Percentiles rank a stretch among this genome's conserved stretches.
phyloP scores from a whole-genome alignment of 1,284 basidiomycete genomes.

The Trichosporon coremiiforme region DNA sequence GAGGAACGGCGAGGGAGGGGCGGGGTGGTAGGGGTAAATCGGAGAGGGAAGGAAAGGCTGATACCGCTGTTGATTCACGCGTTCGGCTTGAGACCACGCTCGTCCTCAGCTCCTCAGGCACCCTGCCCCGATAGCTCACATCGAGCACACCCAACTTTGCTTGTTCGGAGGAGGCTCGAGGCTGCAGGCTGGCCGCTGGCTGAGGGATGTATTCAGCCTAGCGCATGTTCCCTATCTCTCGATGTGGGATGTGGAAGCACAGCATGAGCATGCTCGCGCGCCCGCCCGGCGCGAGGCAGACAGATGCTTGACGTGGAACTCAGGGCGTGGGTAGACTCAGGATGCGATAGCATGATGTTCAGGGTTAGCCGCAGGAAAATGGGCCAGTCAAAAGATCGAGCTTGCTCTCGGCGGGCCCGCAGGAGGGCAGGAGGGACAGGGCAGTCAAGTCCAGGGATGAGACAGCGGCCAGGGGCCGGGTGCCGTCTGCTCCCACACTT shows the following conservation, averaged over 20 bases:
- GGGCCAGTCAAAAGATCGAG: neutral
- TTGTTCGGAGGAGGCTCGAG: too few species aligned
- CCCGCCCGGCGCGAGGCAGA: neutral
- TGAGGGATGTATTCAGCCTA: constrained; percentile 6
- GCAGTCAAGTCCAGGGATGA: neutral
- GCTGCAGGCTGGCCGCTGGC: neutral
- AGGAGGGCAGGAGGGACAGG: neutral
- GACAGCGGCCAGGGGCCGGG: neutral
- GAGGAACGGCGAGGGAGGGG: neutral
- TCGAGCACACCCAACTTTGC: neutral
- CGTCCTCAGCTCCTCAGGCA: neutral
- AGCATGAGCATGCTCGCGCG: neutral
- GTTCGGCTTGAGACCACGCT: neutral
- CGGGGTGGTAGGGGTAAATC: constrained; percentile 9
- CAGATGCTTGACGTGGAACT: constrained; percentile 14
- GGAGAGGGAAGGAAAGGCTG: neutral
- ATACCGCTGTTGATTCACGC: constrained; percentile 9
- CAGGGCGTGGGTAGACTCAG: neutral
- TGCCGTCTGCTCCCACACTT: constrained; percentile 1
- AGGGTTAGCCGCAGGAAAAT: neutral
- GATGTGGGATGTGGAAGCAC: neutral
- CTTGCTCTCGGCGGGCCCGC: too few species aligned
- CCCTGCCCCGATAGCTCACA: neutral
- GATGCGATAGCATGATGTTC: constrained; percentile 3
- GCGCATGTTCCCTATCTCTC: neutral